Conservation (phyloP, 169 alveolate genomes). For the Plasmodium vivax region DNA sequence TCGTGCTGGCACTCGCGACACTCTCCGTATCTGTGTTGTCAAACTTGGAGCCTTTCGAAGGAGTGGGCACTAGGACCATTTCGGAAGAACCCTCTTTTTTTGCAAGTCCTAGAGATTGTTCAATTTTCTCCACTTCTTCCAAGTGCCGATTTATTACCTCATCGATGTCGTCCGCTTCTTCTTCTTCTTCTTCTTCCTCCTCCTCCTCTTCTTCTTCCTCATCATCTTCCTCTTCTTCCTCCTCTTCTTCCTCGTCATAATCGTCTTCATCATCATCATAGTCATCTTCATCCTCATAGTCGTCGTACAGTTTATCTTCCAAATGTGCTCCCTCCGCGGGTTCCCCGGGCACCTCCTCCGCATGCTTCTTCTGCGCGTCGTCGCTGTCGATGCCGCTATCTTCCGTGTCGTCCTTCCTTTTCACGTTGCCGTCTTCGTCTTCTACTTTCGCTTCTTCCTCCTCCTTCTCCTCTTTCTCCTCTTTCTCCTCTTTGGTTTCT, state of each 20-base stretch:
- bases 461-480: neutral
- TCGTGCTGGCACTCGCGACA: neutral
- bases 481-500: neutral
- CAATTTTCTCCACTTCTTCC: constrained; percentile 8
- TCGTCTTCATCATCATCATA: neutral
- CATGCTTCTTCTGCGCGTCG: neutral
- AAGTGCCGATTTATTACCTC: neutral
- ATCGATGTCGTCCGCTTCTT: neutral
- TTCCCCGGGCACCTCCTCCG: neutral
- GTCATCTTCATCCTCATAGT: neutral
- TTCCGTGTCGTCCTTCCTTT: neutral
- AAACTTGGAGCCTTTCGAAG: neutral
- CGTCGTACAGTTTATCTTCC: neutral
- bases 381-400: neutral
- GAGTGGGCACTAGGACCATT: neutral
- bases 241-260: neutral
- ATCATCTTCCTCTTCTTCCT: neutral
- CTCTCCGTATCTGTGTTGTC: neutral
- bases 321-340: neutral
- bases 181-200: neutral
- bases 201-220: constrained; percentile 12
- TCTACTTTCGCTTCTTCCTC: neutral
- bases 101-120: neutral
- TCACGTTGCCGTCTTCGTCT: neutral
- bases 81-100: neutral